Conservation (phyloP, 192 early-diverging fungal species). For the Podila epicladia region DNA sequence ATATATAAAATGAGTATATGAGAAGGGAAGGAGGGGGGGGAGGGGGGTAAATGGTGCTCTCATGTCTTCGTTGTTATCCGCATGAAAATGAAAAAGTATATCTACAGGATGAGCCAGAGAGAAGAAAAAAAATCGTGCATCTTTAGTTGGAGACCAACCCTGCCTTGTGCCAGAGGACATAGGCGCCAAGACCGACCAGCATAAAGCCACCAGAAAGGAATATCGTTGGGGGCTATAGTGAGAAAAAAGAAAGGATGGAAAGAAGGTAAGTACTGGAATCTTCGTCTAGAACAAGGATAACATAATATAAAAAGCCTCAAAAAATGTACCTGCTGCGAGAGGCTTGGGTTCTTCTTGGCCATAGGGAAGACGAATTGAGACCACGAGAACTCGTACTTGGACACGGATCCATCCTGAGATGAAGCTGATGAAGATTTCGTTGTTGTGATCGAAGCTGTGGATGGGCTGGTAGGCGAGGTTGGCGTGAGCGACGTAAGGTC, state of each 20-base stretch:
- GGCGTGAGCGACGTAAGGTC: neutral
- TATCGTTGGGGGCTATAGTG: slow-evolving; percentile 17
- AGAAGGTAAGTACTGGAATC: neutral
- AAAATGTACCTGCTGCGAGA: slow-evolving; percentile 19
- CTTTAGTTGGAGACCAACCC: slow-evolving; percentile 5
- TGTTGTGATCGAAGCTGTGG: neutral
- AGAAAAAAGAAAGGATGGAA: neutral
- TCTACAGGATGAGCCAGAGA: too few species aligned
- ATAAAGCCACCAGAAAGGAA: slow-evolving; percentile 36
- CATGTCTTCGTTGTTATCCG: too few species aligned
- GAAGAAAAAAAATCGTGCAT: neutral
- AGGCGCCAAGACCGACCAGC: slow-evolving; percentile 41
- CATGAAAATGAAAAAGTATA: too few species aligned
- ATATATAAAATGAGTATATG: too few species aligned
- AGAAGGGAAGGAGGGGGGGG: too few species aligned
- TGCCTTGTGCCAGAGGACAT: slow-evolving; percentile 26
- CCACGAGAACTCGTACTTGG: slow-evolving; percentile 31
- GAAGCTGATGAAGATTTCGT: slow-evolving; percentile 1
- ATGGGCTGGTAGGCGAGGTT: neutral
- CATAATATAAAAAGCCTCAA: neutral
- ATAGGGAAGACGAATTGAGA: slow-evolving; percentile 43
- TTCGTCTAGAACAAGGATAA: too few species aligned
- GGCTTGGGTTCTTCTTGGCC: slow-evolving; percentile 11
- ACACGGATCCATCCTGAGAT: neutral
- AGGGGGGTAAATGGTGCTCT: too few species aligned